Evolutionary conservation across 805 yeast species (phyloP).

Genomic region (Millerozyma miso): DNA sequence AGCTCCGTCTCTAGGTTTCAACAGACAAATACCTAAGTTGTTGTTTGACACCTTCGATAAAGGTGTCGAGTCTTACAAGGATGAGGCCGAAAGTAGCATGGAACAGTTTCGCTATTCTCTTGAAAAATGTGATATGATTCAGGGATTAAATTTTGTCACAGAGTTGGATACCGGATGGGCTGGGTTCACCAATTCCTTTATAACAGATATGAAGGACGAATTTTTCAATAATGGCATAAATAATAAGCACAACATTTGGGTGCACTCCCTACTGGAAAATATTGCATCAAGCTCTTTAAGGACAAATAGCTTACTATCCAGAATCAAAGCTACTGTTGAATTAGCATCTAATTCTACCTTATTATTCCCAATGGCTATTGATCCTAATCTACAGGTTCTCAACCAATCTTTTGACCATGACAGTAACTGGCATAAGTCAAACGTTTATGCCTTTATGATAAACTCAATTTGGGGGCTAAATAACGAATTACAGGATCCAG

Average conservation of each 20-base stretch:
- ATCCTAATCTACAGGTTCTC: slow-evolving; percentile 6
- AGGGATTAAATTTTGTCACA: slow-evolving; percentile 65
- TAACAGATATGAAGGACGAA: slow-evolving; percentile 65
- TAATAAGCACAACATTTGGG: slow-evolving; percentile 35
- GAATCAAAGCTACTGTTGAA: slow-evolving; percentile 44
- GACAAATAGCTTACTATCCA: slow-evolving; percentile 20
- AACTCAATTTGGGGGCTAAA: slow-evolving; percentile 37
- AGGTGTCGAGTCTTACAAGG: slow-evolving; percentile 60
- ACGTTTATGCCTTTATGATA: slow-evolving; percentile 17
- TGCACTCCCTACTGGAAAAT: slow-evolving; percentile 21
- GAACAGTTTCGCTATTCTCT: slow-evolving; percentile 60
- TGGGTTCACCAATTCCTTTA: slow-evolving; percentile 55
- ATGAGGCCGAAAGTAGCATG: slow-evolving; percentile 23
- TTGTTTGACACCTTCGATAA: slow-evolving; percentile 45
- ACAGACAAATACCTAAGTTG: slow-evolving; percentile 28
- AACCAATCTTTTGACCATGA: slow-evolving; percentile 4
- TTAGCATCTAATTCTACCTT: slow-evolving; percentile 48
- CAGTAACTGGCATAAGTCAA: slow-evolving; percentile 20
- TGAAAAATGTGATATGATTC: slow-evolving; percentile 72
- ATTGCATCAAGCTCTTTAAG: slow-evolving; percentile 1
- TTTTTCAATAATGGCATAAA: slow-evolving; percentile 41
- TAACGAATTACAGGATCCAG: slow-evolving; percentile 28
- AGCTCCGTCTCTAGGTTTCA: slow-evolving; percentile 11
- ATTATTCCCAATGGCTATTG: slow-evolving; percentile 48
- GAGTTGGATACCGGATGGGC: slow-evolving; percentile 85